Conservation (phyloP, 1,139 yeast species). For the Kazachstania sp. region DNA sequence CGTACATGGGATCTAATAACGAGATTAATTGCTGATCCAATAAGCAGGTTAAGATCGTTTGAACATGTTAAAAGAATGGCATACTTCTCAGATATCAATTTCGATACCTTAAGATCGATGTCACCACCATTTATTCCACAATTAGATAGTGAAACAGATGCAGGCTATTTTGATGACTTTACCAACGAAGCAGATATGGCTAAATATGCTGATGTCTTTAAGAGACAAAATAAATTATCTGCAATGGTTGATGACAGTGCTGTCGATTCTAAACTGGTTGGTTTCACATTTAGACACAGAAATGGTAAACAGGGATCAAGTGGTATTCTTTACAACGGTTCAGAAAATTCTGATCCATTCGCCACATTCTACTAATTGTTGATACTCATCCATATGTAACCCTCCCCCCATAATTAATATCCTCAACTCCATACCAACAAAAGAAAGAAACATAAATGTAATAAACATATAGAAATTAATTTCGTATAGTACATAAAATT, state of each 20-base stretch:
- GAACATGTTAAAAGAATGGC: conserved; percentile 72
- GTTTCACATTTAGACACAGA: conserved; percentile 87
- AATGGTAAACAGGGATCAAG: conserved; percentile 46
- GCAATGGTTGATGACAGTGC: conserved; percentile 62
- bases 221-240: conserved; percentile 79
- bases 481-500: background rate
- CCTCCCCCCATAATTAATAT: background rate
- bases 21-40: conserved; percentile 70
- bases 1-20: conserved; percentile 91
- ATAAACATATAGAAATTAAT: background rate
- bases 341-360: conserved; percentile 35
- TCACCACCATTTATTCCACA: conserved; percentile 96
- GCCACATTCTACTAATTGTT: conserved; percentile 32
- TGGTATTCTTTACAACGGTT: conserved; percentile 33
- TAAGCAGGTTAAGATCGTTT: conserved; percentile 64
- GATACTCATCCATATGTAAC: background rate
- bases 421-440: background rate
- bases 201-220: conserved; percentile 92
- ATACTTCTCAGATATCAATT: conserved; percentile 78
- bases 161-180: conserved; percentile 97
- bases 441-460: background rate
- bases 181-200: conserved; percentile 96
- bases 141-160: conserved; percentile 92
- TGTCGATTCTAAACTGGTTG: conserved; percentile 72
- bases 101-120: conserved; percentile 57